Evolutionary conservation across 2,329 filamentous ascomycete species (phyloP).

Genomic region (Stagonosporopsis cucurbitacearum): DNA sequence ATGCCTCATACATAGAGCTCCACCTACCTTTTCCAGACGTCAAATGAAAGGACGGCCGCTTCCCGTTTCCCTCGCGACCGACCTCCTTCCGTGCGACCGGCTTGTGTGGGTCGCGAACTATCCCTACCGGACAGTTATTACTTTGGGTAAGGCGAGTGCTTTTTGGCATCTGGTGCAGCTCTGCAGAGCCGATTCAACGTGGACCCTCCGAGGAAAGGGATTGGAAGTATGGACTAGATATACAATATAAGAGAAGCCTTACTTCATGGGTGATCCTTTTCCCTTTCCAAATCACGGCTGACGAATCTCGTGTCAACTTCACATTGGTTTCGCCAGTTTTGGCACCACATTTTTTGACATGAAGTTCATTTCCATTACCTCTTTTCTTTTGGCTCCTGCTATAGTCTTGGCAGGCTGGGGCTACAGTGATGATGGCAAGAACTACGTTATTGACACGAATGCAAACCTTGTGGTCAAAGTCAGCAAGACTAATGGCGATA

Average conservation of each 20-base stretch:
- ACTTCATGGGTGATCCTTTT: background rate
- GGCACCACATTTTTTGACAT: constrained; percentile 16
- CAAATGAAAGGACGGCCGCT: background rate
- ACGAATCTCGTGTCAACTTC: background rate
- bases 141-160: background rate
- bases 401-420: constrained; percentile 50
- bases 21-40: background rate
- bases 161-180: background rate
- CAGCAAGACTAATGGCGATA: constrained; percentile 61
- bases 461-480: constrained; percentile 37
- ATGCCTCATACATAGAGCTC: background rate
- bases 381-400: constrained; percentile 34
- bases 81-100: background rate
- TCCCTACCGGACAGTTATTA: background rate
- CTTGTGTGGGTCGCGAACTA: background rate
- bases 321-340: background rate
- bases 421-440: constrained; percentile 49
- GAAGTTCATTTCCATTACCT: constrained; percentile 23
- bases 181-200: background rate
- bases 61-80: background rate
- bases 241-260: background rate
- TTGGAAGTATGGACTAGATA: background rate
- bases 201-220: background rate
- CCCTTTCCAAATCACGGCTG: background rate
- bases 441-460: constrained; percentile 49